phyloP scores from a whole-genome alignment of 768 basidiomycete species.

The Podaxis rugospora region DNA sequence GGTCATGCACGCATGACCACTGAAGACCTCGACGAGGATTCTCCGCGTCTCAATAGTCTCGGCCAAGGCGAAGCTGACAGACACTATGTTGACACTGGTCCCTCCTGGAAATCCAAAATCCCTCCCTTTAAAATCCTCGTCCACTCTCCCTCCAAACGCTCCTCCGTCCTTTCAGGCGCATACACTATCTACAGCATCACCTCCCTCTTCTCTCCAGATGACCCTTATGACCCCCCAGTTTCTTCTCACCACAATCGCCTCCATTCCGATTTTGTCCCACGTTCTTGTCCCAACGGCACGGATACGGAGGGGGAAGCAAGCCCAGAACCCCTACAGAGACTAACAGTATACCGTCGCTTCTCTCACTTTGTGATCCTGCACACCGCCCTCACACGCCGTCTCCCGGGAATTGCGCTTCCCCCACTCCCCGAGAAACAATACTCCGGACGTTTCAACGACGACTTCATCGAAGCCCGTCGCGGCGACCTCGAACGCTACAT shows the following conservation, averaged over 20 bases:
- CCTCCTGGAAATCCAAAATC: slow-evolving; percentile 69
- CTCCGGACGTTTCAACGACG: slow-evolving; percentile 71
- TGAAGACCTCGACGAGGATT: slow-evolving; percentile 37
- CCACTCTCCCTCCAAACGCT: slow-evolving; percentile 76
- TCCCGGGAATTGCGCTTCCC: slow-evolving; percentile 76
- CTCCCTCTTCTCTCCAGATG: slow-evolving; percentile 49
- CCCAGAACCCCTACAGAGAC: slow-evolving; percentile 39
- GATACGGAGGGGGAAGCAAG: slow-evolving; percentile 15
- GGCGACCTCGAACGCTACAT: slow-evolving; percentile 82
- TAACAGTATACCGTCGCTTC: slow-evolving; percentile 80
- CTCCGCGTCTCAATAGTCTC: slow-evolving; percentile 24
- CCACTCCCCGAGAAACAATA: slow-evolving; percentile 86
- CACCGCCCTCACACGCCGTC: slow-evolving; percentile 58
- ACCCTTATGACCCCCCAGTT: slow-evolving; percentile 1
- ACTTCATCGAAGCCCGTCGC: slow-evolving; percentile 78
- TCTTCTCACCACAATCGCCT: slow-evolving; percentile 3
- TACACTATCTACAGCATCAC: slow-evolving; percentile 77
- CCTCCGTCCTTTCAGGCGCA: slow-evolving; percentile 60
- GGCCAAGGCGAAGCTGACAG: slow-evolving; percentile 53
- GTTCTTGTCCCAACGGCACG: slow-evolving; percentile 7
- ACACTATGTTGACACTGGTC: slow-evolving; percentile 69
- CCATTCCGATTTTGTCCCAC: slow-evolving; percentile 16
- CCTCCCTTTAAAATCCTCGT: slow-evolving; percentile 72
- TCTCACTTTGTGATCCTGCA: slow-evolving; percentile 82
- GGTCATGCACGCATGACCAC: slow-evolving; percentile 26